phyloP scores from a whole-genome alignment of 1,139 yeast species.

The Eremothecium gossypii region DNA sequence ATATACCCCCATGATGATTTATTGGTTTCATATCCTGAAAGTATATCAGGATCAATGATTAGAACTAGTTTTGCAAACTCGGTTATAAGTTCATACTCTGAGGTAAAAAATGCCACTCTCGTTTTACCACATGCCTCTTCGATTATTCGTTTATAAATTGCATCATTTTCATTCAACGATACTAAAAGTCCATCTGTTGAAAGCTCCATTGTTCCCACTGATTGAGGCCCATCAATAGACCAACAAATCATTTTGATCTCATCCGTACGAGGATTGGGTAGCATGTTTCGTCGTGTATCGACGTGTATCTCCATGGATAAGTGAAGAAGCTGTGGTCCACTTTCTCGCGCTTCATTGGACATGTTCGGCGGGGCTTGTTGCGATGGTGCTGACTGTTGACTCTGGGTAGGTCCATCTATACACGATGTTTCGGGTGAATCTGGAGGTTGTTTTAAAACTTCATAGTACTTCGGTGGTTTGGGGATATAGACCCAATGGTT shows the following conservation, averaged over 20 bases:
- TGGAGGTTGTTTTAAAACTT: conserved; percentile 21
- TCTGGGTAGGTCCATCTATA: conserved; percentile 6
- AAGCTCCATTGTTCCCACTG: conserved; percentile 28
- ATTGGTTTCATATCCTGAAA: conserved; percentile 80
- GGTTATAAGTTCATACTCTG: conserved; percentile 50
- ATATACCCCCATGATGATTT: conserved; percentile 83
- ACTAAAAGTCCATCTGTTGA: conserved; percentile 33
- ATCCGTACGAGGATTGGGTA: conserved; percentile 64
- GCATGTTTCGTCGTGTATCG: conserved; percentile 38
- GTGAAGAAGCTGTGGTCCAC: conserved; percentile 37
- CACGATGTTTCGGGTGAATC: not conserved
- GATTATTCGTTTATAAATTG: conserved; percentile 6
- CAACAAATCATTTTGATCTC: conserved; percentile 53
- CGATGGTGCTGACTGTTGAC: not conserved
- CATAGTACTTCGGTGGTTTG: conserved; percentile 35
- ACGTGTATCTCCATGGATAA: conserved; percentile 62
- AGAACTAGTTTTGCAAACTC: conserved; percentile 49
- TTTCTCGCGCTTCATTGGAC: not conserved
- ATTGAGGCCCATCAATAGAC: conserved; percentile 43
- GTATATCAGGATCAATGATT: conserved; percentile 72
- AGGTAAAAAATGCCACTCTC: conserved; percentile 31
- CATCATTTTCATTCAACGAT: conserved; percentile 7
- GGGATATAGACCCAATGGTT: conserved; percentile 33
- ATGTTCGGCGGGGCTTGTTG: not conserved
- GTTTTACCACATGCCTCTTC: conserved; percentile 13